These are phyloP conservation scores for Aethionema arabicum DNA, from an alignment of 345 rosid species.

Conservation along the genomic window DNA sequence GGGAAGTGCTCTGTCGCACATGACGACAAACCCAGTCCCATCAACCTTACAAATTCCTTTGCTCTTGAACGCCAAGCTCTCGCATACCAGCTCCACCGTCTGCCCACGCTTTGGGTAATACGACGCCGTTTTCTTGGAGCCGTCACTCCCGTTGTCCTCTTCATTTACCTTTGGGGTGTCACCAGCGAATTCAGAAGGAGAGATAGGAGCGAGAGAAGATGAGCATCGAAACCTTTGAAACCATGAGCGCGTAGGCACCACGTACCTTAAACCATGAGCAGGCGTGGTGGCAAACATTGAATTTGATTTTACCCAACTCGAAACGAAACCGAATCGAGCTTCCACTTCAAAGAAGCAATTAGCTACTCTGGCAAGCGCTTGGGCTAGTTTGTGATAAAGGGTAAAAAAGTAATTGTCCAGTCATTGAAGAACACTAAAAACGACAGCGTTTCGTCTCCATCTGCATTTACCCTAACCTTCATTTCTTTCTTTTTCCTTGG, in stretches of 20 bases:
- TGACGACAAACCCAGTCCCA: constrained; percentile 76
- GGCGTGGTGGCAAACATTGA: constrained; percentile 43
- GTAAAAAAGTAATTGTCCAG: not conserved
- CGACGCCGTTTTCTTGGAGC: constrained; percentile 33
- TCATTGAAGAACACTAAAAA: not conserved
- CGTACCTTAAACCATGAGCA: constrained; percentile 40
- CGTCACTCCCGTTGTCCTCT: constrained; percentile 14
- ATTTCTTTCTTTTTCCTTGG: too few relatives aligned
- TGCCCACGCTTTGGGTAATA: constrained; percentile 81
- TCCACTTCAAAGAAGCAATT: not conserved
- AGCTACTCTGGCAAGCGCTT: not conserved
- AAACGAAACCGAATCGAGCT: not conserved
- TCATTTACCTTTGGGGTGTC: constrained; percentile 19
- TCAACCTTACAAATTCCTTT: constrained; percentile 79
- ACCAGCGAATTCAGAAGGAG: constrained; percentile 31
- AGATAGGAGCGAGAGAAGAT: constrained; percentile 38
- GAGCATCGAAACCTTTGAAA: constrained; percentile 37
- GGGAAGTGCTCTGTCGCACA: constrained; percentile 90
- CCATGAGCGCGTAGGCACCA: constrained; percentile 39
- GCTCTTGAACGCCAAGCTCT: constrained; percentile 87
- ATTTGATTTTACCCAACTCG: not conserved
- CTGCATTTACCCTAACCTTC: too few relatives aligned
- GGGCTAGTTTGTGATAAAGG: constrained; percentile 14
- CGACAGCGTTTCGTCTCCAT: not conserved
- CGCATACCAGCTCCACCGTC: constrained; percentile 76